These are phyloP conservation scores for Talaromyces verruculosus DNA, from an alignment of 2,329 filamentous ascomycete species.

Conservation along the genomic window DNA sequence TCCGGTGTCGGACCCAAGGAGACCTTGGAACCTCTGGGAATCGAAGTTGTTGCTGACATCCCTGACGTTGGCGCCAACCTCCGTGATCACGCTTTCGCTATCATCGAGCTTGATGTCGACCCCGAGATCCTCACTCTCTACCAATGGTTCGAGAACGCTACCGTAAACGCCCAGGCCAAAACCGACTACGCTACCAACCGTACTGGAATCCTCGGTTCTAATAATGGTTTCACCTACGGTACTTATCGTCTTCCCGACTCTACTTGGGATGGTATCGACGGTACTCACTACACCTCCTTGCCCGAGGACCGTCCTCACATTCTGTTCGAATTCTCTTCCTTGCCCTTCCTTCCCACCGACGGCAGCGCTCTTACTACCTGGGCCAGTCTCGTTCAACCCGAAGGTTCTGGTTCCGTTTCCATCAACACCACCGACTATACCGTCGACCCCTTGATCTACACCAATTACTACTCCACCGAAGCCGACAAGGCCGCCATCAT, in stretches of 20 bases:
- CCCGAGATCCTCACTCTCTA: conserved; percentile 35
- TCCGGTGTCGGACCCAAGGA: conserved; percentile 34
- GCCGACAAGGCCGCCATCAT: conserved; percentile 35
- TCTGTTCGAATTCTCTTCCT: conserved; percentile 32
- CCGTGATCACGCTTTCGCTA: conserved; percentile 43
- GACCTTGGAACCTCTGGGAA: conserved; percentile 31
- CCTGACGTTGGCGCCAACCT: conserved; percentile 40
- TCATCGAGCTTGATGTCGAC: conserved; percentile 37
- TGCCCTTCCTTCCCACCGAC: conserved; percentile 29
- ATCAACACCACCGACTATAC: conserved; percentile 38
- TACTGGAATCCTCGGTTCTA: background rate
- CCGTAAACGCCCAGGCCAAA: background rate
- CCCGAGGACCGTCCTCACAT: conserved; percentile 41
- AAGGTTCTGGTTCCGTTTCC: conserved; percentile 48
- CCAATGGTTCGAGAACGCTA: conserved; percentile 32
- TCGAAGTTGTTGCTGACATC: conserved; percentile 24
- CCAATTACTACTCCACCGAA: conserved; percentile 47
- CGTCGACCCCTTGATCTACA: conserved; percentile 47
- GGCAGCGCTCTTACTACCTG: conserved; percentile 35
- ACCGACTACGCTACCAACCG: conserved; percentile 20
- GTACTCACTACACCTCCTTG: conserved; percentile 29
- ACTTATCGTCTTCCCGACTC: background rate
- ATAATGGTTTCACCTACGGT: background rate
- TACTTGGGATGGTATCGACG: background rate
- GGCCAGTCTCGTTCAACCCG: conserved; percentile 40